Base-by-base conservation (phyloP, 2,329 filamentous ascomycete genomes). In the Arthrinium puccinioides region DNA sequence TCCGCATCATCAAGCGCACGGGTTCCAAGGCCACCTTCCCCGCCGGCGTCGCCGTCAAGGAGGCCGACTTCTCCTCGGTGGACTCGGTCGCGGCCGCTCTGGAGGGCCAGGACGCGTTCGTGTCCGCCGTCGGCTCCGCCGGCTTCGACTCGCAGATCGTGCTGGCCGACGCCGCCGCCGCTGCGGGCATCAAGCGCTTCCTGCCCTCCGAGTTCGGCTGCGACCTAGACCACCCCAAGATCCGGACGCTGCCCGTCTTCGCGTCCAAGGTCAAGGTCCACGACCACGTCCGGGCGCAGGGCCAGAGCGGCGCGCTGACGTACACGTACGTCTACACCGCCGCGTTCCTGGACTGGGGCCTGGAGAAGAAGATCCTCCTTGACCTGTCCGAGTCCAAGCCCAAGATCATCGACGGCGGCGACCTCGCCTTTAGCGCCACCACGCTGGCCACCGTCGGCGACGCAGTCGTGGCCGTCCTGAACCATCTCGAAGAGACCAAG, bases 181-280 rank as follows among this genome's bases (percentile, higher is more conserved):
- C 66, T 3, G 75, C 76, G 2, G 74, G 77, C 4, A 75, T 83
- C 1, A 64, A 74, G 50, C 67, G 75, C n/a, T 77, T 80, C 59
- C 56, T 82, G 20, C 76, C 77, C 3, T 72, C 72, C 4, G 76
- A 82, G 44, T 82, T 70, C 34, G 64, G 64, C 21, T 48, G 51
- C 40, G 54, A 67, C 58, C 46, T 60, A 11, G 15, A 28, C 9
- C 45, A 44, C 36, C 31, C 38, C 15, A 34, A 42, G 32, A 41
- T 38, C 3, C 29, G 29, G 25, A 45, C 26, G 20, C 32, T 47
- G 9, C 47, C 46, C 29, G 32, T 46, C 26, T 49, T 40, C 28
- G 37, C 25, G 33, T 31, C 36, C 37, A 49, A 47, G 34, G 35
- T 39, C 15, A n/a, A 40, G 35, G 24, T 43, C 26, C 28, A 37